Base-by-base conservation (phyloP, 2,329 filamentous ascomycete species). In the Nemania sp. region DNA sequence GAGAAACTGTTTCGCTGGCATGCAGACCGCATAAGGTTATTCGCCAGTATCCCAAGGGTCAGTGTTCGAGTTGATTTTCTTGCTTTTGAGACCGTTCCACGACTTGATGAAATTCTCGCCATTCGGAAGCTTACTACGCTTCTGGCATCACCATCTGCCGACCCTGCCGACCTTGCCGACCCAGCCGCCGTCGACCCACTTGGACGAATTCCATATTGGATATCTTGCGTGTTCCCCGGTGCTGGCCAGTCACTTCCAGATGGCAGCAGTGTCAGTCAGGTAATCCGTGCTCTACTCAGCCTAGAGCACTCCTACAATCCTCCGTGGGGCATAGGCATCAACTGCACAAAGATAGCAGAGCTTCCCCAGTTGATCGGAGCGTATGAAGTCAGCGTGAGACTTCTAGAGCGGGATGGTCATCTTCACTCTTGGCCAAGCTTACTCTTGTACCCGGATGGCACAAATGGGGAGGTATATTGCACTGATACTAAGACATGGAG, bases 391-490 rank as follows among this genome's bases (percentile, higher is more conserved):
- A 76, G 73, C 7, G 66, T 84, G 14, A 53, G 57, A 8, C 58
- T 53, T n/a, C 47, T 82, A 60, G 51, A 76, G 1, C 46, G 64
- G 3, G 60, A 67, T 3, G 71, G 73, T 0, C 61, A 68, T 12
- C 47, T 76, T 1, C 17, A 56, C 0, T 63, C 66, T 5, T 78
- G 75, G 72, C 84, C 84, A 1, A 75, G 73, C 17, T 68, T 89
- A 48, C 79, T 89, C 4, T 62, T 89, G 15, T 89, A 88, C 66
- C 86, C 86, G 0, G 86, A 89, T 66, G 86, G 86, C 0, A 88
- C 86, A 1, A 84, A 83, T 41, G 84, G 83, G 0, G 82, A 88
- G 68, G 77, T 85, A 0, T 89, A 89, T 69, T 82, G 89, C 66
- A 86, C 84, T 1, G 71, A 69, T 0, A 84, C 82, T 6, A 80